Evolutionary conservation across 2,329 filamentous ascomycete genomes (phyloP), one percentile per base, ranked within the genome.

Genomic region (Tolypocladium inflatum): DNA sequence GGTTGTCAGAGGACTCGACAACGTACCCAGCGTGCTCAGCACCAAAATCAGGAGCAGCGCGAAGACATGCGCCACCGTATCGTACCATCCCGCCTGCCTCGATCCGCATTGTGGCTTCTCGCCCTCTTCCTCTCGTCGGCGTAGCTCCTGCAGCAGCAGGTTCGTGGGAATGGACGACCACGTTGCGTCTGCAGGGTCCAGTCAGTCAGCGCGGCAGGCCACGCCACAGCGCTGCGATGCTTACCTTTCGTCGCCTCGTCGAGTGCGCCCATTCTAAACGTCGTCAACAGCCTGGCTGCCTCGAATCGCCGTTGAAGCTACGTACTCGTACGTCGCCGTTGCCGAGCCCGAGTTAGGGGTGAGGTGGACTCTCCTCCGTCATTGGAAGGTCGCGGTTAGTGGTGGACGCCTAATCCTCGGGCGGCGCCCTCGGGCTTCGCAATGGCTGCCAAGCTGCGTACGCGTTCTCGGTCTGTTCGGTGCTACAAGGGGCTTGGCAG

Each of bases 51-150:
- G 73, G 59, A 88, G 76, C 58, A 90, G 71, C 50, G 87, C 87
- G 66, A 85, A 81, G 55, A 90, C 80, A 68, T 90, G 87, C 48
- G 86, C 74, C 2, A 80, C 75, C 0, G 84, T 87, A 63, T 90
- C 85, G 71, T 90, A 90, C 62, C 73, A 71, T 30, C 80, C 82
- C 58, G 72, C 71, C 56, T 78, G 73, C 54, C 76, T 76, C 5
- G 78, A 79, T 41, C 82, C 82, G 63, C 82, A 85, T 38, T 72
- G 68, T 6, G 81, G 81, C 59, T 74, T 76, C 41, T 74, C 66
- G 38, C 68, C 72, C 55, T 71, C 68, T 10, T 71, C 66, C 58
- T 76, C 75, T 57, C 82, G 78, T 63, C 75, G 74, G 37, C 74
- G 71, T 23, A 85, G 73, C 67, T 85, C 82, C 61, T 78, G 78